Evolutionary conservation across 768 basidiomycete species (phyloP), one percentile per base, ranked within the genome.

Genomic region (Amanita jacksonii): DNA sequence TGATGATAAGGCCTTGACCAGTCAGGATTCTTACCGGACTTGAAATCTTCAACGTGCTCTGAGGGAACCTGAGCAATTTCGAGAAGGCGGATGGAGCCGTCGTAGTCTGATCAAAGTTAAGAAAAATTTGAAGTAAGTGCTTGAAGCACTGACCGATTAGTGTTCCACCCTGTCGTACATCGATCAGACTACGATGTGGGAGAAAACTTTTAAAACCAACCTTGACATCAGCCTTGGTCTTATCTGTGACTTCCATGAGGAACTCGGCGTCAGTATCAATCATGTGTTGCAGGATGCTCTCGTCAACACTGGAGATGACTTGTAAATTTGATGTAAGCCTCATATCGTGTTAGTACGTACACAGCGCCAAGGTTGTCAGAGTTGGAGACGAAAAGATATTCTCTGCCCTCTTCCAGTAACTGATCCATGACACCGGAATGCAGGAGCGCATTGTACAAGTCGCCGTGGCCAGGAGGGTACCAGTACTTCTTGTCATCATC

Each of bases 391-490:
- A 96, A 97, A 54, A 96, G 77, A 67, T 94, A 97, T 67, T 97
- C 90, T 63, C 94, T 96, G 63, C 93, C 93, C 52, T 88, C 85
- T 8, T 82, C 69, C 44, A 97, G 66, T 33, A 97, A 76, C 65
- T 88, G 82, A 58, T 94, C 89, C 51, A 98, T 74, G 41, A 92
- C 79, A 50, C 93, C 91, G 18, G 85, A 89, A 65, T 92, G 91
- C 56, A 78, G 65, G 50, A 97, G 72, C 27, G 92, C 89, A 55
- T 93, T 90, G 69, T 92, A 97, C 57, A 97, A 68, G 64, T 97
- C 92, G 60, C 93, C 92, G 69, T 97, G 93, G 53, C 93, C 92
- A 40, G 93, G 89, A 43, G 93, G 91, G 73, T 96, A 97, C 91
- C 93, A 97, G 65, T 79, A 68, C 59, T 77, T 77, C 75, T 94